Evolutionary conservation across 371 early-diverging fungal genomes (phyloP), one percentile per base, ranked within the genome.

Genomic region (Fennellomyces sp.): DNA sequence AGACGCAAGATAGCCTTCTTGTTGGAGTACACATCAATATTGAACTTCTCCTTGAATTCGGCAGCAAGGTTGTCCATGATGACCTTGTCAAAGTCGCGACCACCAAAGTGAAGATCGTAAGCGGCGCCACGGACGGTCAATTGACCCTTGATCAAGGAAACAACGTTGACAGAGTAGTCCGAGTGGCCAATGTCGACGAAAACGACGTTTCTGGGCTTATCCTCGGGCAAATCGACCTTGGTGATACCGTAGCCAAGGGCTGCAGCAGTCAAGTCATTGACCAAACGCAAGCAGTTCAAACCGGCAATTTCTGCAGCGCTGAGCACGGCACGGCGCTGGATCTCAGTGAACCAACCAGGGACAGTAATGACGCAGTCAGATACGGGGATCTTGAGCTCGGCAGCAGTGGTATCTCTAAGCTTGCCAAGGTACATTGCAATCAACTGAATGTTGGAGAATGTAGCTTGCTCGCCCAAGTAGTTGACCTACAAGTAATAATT

Each of bases 181-280:
- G 96, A 94, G 84, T 97, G 92, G 56, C 98, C 98, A 56, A 97
- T 84, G 76, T 98, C 97, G 51, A 94, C 93, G 73, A 98, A 92
- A 56, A 91, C 92, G 45, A 98, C 94, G 69, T 88, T 91, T 64
- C 92, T 89, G 60, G 97, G 90, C 83, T 94, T 94, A 36, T 94
- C 90, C 78, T 96, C 97, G 63, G 97, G 97, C 58, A 97, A 83
- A 75, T 98, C 98, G 30, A 85, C 81, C 87, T 96, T 97, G 75
- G 97, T 98, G 75, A 98, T 97, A 76, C 98, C 97, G 68, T 97
- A 98, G 52, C 94, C 96, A 58, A 98, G 88, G 38, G 98, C 97
- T 56, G 92, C 88, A 26, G 97, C 96, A 35, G 97, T 95, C 65
- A 86, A 86, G 64, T 98, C 98, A 78, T 96, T 95, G 74, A 98